A percentile compares a stretch with the other conserved stretches of the same genome.
phyloP scores from a whole-genome alignment of 148 eudicot genomes.

The Diospyros kaki region DNA sequence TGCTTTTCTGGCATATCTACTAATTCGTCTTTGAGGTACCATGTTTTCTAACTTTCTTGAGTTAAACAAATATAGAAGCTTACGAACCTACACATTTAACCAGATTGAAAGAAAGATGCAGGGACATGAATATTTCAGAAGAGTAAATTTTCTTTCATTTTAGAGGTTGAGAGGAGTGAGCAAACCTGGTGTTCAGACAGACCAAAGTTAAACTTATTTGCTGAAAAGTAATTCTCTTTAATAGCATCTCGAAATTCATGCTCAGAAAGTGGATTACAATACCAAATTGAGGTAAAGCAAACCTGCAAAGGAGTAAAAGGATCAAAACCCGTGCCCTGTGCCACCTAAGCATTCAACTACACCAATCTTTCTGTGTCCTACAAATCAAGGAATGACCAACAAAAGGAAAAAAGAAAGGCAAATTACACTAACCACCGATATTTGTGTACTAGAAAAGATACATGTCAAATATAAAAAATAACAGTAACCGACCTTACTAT shows the following conservation, averaged over 20 bases:
- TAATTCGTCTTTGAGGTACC: conserved; percentile 8
- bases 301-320: conserved; percentile 17
- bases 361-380: neutral
- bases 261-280: conserved; percentile 30
- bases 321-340: neutral
- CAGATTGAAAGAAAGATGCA: neutral
- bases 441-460: too few species aligned
- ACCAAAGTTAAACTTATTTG: conserved; percentile 32
- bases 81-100: conserved; percentile 33
- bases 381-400: neutral
- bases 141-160: neutral
- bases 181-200: conserved; percentile 38
- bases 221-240: conserved; percentile 29
- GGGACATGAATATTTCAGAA: conserved; percentile 2
- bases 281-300: conserved; percentile 21
- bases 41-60: conserved; percentile 28
- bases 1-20: neutral
- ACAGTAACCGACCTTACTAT: neutral
- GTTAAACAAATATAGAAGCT: conserved; percentile 37
- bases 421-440: neutral
- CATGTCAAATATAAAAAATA: neutral
- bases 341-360: neutral
- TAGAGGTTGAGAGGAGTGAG: neutral
- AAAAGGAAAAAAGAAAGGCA: neutral
- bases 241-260: conserved; percentile 31